Conservation (phyloP, 345 rosid genomes). For the Aquilaria malaccensis region DNA sequence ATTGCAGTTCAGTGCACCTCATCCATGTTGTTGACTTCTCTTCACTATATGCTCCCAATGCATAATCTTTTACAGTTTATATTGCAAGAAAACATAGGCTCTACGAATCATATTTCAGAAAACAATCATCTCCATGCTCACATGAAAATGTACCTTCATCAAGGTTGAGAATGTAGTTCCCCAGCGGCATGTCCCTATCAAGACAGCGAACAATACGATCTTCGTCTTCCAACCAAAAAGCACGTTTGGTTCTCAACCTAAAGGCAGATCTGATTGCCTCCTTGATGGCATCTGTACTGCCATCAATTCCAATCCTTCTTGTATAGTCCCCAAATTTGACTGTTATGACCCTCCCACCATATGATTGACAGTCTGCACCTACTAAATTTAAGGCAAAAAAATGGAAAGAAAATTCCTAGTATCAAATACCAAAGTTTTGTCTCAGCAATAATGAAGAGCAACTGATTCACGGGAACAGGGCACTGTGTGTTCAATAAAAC, state of each 20-base stretch:
- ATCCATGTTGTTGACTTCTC: too few species aligned
- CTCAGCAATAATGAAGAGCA: neutral
- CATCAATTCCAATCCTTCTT: constrained; percentile 88
- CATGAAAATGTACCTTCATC: constrained; percentile 61
- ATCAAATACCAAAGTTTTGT: constrained; percentile 1
- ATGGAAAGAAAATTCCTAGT: neutral
- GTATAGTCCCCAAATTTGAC: constrained; percentile 91
- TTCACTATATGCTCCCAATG: too few species aligned
- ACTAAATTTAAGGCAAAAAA: constrained; percentile 8
- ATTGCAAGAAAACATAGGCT: neutral
- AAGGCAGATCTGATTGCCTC: constrained; percentile 83
- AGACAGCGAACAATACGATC: constrained; percentile 76
- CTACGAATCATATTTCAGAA: neutral
- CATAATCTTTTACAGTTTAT: too few species aligned
- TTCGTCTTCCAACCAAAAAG: constrained; percentile 98
- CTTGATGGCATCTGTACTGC: constrained; percentile 79
- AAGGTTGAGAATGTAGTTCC: constrained; percentile 74
- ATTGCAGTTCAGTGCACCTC: neutral
- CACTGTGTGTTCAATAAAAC: constrained; percentile 7
- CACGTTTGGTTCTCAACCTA: constrained; percentile 78
- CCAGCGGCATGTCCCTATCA: constrained; percentile 94
- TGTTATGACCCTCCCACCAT: constrained; percentile 82
- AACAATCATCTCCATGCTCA: neutral
- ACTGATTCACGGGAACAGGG: constrained; percentile 2
- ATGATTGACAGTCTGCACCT: constrained; percentile 73